Percentiles rank a stretch among this genome's conserved stretches.
Evolutionary conservation across 805 yeast species (phyloP).

Genomic region (Ogataea paraovalis): DNA sequence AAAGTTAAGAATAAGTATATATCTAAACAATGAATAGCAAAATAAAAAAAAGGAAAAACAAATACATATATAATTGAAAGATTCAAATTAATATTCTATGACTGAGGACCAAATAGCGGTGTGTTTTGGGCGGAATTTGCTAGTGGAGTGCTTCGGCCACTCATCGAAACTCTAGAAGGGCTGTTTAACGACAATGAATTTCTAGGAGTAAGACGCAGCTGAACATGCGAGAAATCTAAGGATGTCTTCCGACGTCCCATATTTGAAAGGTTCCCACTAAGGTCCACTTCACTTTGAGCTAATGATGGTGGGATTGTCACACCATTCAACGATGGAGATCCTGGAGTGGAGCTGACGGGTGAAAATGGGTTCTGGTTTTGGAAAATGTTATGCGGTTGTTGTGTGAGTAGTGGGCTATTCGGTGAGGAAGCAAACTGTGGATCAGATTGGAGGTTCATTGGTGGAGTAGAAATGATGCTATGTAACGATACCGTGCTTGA

Average conservation of each 20-base stretch:
- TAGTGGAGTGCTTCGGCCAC: conserved; percentile 14
- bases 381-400: conserved; percentile 4
- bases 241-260: neutral
- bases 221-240: conserved; percentile 10
- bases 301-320: conserved; percentile 17
- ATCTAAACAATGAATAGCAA: too few species aligned
- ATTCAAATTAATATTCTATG: too few species aligned
- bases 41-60: too few species aligned
- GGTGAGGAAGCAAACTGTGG: conserved; percentile 5
- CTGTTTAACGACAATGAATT: conserved; percentile 12
- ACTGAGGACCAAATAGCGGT: conserved; percentile 12
- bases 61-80: too few species aligned
- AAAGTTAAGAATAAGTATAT: too few species aligned
- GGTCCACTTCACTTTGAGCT: conserved; percentile 6
- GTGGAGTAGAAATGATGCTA: conserved; percentile 18
- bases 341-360: conserved; percentile 2
- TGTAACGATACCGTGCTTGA: conserved; percentile 25
- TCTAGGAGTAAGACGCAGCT: conserved; percentile 24
- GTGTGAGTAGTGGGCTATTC: conserved; percentile 6
- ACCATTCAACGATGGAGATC: conserved; percentile 10
- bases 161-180: conserved; percentile 4
- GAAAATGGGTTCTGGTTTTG: conserved; percentile 14
- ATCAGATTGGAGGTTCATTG: conserved; percentile 27
- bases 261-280: conserved; percentile 4
- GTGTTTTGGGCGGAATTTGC: conserved; percentile 6